Evolutionary conservation across 2,329 filamentous ascomycete genomes (phyloP).

Genomic region (Exophiala bonariae): DNA sequence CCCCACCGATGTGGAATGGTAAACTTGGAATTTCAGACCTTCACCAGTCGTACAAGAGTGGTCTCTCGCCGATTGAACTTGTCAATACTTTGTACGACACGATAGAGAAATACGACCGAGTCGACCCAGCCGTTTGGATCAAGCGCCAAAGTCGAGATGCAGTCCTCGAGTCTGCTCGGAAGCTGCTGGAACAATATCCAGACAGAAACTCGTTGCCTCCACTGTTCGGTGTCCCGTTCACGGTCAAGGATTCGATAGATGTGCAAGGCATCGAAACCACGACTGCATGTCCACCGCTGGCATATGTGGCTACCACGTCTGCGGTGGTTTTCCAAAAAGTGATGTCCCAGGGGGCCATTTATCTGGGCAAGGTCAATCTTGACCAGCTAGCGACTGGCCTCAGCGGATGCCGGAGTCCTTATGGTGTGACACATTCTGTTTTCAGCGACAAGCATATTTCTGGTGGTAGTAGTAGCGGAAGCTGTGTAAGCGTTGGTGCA

Average conservation of each 20-base stretch:
- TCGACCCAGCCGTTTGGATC: constrained; percentile 56
- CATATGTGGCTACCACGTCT: constrained; percentile 48
- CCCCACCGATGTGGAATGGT: constrained; percentile 38
- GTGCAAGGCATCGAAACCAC: constrained; percentile 47
- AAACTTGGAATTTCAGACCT: constrained; percentile 46
- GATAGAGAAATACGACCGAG: constrained; percentile 49
- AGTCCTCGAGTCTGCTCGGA: constrained; percentile 41
- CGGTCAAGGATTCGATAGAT: constrained; percentile 51
- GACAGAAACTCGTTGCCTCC: constrained; percentile 45
- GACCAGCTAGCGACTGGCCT: constrained; percentile 65
- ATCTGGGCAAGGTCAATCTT: constrained; percentile 60
- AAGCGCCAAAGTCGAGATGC: constrained; percentile 41
- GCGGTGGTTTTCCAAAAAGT: constrained; percentile 50
- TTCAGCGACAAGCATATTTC: constrained; percentile 51
- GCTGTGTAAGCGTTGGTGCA: constrained; percentile 55
- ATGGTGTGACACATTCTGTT: constrained; percentile 56
- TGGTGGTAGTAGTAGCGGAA: constrained; percentile 59
- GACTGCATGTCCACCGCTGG: constrained; percentile 48
- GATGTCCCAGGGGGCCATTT: constrained; percentile 53
- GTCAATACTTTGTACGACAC: constrained; percentile 41
- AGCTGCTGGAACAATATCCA: constrained; percentile 41
- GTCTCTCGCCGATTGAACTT: constrained; percentile 18
- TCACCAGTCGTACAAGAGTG: constrained; percentile 43
- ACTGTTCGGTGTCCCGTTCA: constrained; percentile 51
- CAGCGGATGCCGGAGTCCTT: constrained; percentile 59